Evolutionary conservation across 78 protist species (phyloP), one percentile per base, ranked within the genome.

Genomic region (Dictyostelium capitatum): DNA sequence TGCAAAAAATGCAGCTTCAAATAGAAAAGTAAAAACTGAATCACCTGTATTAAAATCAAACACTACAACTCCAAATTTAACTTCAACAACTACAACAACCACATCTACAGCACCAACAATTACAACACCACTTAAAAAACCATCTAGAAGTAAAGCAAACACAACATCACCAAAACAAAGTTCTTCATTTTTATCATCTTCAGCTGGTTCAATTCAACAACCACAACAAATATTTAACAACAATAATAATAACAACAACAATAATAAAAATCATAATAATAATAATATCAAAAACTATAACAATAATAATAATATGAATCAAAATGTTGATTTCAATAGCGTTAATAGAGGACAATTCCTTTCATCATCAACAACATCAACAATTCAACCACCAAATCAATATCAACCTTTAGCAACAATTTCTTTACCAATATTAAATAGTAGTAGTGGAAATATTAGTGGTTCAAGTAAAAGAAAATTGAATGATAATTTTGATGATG

Each of bases 121-220:
- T 14, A 4, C 73, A 67, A 23, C 75, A 65, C n/a, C 89, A 65
- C 67, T 73, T 70, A 83, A 30, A 53, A 72, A 72, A 43, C 79
- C 79, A n/a, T 72, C 79, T 30, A 56, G 53, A 41, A 67, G 72
- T 70, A 77, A 75, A 32, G 11, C 81, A 30, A 70, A 69, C 28
- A 62, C 74, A 51, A 77, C 74, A 51, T 83, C 90, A 32, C 90
- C 90, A 30, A 70, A 23, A 64, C 43, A n/a, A 30, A 69, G 79
- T 54, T 82, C 91, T 54, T 81, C 91, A 53, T 72, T 69, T 46
- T 77, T 85, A 59, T 54, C 80, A 20, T 85, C 92, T 30, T 77
- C 84, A 4, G 17, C 77, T 30, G 92, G 92, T 10, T 50, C 92
- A 43, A 10, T 77, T 17, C 92, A 81, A 59, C n/a, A 10, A 12